Conservation (phyloP, 73 alveolate genomes). For the Stentor roeselii region DNA sequence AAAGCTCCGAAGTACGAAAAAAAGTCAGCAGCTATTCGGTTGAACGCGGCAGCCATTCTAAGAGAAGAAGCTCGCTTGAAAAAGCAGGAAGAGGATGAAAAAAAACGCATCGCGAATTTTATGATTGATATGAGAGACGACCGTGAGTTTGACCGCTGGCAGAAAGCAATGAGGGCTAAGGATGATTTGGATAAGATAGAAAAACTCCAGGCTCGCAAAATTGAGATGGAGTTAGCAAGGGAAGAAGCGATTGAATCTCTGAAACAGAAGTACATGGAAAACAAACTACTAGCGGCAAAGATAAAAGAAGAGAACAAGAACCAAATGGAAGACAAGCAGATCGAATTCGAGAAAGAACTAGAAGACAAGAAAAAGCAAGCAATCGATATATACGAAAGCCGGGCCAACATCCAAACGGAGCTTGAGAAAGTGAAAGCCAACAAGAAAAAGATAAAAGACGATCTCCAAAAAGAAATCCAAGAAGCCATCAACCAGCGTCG, state of each 20-base stretch:
- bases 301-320: conserved; percentile 76
- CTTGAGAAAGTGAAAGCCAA: conserved; percentile 67
- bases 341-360: conserved; percentile 73
- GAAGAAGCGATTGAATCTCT: conserved; percentile 95
- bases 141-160: conserved; percentile 94
- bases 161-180: conserved; percentile 82
- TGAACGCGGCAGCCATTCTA: conserved; percentile 95
- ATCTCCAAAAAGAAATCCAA: conserved; percentile 81
- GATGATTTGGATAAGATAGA: conserved; percentile 89
- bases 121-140: conserved; percentile 92
- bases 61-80: conserved; percentile 91
- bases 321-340: conserved; percentile 72
- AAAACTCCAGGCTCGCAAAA: conserved; percentile 90
- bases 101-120: conserved; percentile 80
- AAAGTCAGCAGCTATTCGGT: conserved; percentile 80
- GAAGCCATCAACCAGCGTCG: conserved; percentile 75
- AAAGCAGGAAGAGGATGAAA: conserved; percentile 89
- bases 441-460: conserved; percentile 86
- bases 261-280: conserved; percentile 84
- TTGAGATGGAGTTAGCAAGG: conserved; percentile 96
- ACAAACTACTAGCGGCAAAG: conserved; percentile 75
- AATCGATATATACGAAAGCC: conserved; percentile 54
- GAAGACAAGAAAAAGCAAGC: conserved; percentile 76
- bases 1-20: conserved; percentile 68
- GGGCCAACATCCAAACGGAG: conserved; percentile 69